Conservation (phyloP, 2,329 filamentous ascomycete genomes). For the Emericellopsis cladophorae region DNA sequence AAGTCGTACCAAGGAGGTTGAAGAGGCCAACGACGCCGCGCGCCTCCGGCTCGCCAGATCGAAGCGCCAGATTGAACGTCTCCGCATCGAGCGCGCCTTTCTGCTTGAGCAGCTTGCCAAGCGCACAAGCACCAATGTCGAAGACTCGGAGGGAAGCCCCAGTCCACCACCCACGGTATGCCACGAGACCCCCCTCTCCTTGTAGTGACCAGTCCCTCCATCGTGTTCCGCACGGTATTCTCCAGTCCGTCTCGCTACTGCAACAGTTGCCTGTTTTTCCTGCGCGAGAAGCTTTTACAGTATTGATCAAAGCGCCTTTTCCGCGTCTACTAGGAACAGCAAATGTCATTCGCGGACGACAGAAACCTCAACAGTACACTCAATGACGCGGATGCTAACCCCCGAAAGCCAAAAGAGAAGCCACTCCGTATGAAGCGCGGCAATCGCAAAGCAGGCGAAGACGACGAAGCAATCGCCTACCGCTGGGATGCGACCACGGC, state of each 20-base stretch:
- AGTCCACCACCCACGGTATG: slow-evolving; percentile 69
- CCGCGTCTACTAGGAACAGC: slow-evolving; percentile 12
- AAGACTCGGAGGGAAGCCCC: slow-evolving; percentile 68
- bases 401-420: slow-evolving; percentile 59
- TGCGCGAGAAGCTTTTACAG: slow-evolving; percentile 7
- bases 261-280: no score
- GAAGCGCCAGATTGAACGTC: slow-evolving; percentile 78
- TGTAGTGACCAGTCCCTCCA: slow-evolving; percentile 2
- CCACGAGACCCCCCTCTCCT: slow-evolving; percentile 7
- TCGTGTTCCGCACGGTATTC: slow-evolving; percentile 2
- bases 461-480: slow-evolving; percentile 25
- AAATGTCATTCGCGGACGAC: neutral
- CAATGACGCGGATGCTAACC: slow-evolving; percentile 21
- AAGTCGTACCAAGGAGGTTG: slow-evolving; percentile 81
- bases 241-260: neutral
- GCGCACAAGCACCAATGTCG: slow-evolving; percentile 61
- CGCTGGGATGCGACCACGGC: slow-evolving; percentile 7
- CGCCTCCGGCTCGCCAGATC: slow-evolving; percentile 68
- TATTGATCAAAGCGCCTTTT: slow-evolving; percentile 19
- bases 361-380: slow-evolving; percentile 11
- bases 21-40: slow-evolving; percentile 78
- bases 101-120: slow-evolving; percentile 61
- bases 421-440: slow-evolving; percentile 63
- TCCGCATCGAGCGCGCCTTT: slow-evolving; percentile 74
- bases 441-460: slow-evolving; percentile 44